Base-by-base conservation (phyloP, 2,329 filamentous ascomycete species). In the Pseudogymnoascus sp. region DNA sequence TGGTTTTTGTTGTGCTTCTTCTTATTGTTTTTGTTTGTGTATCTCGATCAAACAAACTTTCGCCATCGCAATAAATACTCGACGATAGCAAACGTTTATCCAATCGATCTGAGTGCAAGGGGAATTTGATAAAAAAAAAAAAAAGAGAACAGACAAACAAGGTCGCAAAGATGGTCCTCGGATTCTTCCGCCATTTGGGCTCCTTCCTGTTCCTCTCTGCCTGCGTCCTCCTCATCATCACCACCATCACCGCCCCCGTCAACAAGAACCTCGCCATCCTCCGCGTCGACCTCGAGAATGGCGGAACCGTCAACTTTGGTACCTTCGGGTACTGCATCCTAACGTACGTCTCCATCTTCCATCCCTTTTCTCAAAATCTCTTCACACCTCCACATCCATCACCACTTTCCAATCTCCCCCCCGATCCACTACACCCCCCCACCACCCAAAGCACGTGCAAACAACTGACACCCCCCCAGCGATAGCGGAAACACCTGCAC, bases 281-380 rank as follows among this genome's bases (percentile, higher is more conserved):
- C 64, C 80, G 78, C 64, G 79, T 88, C 65, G 74, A 78, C 19
- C 19, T 45, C 61, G 1, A 6, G 14, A 28, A 60, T 60, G 51
- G 51, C 4, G 25, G 10, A 10, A 60, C 67, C 10, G 73, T 86
- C 36, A 78, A 76, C 2, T 86, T 85, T 73, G 85, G 85, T 51
- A 84, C 83, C 0, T 87, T 86, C 74, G 85, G 85, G 6, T 84
- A 81, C 72, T 88, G 85, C 71, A 68, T 77, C 34, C 68, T 73
- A 37, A 69, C 64, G 75, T 74, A 71, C 61, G 69, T 71, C 11
- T 45, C n/a, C 61, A 69, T 71, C 11, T 45, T 14, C 37, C 8
- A 3, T 31, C 25, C n/a, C 60, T 13, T 23, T 28, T 21, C 6
- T 6, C 10, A 10, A 19, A 45, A 34, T 19, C 57, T 23, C 64